Percentiles rank a stretch among this genome's conserved stretches.
Evolutionary conservation across 2,329 filamentous ascomycete species (phyloP).

Genomic region (Pseudogymnoascus sp.): DNA sequence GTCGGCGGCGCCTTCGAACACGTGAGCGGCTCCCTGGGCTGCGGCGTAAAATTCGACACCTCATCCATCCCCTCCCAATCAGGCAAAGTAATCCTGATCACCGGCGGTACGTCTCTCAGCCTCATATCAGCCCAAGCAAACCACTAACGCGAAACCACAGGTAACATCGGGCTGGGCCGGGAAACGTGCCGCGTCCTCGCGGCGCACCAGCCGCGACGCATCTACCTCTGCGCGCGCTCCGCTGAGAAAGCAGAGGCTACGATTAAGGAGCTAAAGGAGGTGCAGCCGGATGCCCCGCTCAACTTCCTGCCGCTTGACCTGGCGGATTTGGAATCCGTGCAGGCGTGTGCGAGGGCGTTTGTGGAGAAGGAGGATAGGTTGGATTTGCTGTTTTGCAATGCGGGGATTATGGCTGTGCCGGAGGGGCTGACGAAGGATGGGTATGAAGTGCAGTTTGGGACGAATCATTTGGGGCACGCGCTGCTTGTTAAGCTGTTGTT

Average conservation of each 20-base stretch:
- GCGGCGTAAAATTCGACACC: slow-evolving; percentile 24
- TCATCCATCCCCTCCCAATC: slow-evolving; percentile 32
- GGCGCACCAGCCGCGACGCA: slow-evolving; percentile 32
- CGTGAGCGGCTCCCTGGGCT: background rate
- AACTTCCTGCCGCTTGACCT: slow-evolving; percentile 23
- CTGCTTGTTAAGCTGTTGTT: slow-evolving; percentile 15
- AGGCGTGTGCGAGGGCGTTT: slow-evolving; percentile 33
- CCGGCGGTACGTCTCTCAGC: slow-evolving; percentile 30
- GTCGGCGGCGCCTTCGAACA: background rate
- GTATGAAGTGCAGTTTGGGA: slow-evolving; percentile 26
- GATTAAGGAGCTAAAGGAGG: slow-evolving; percentile 13
- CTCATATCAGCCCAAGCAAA: background rate
- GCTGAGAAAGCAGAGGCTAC: slow-evolving; percentile 29
- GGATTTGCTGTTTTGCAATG: slow-evolving; percentile 34
- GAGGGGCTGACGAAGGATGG: slow-evolving; percentile 23
- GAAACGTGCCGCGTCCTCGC: slow-evolving; percentile 34
- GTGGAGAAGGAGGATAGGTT: slow-evolving; percentile 26
- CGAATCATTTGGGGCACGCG: slow-evolving; percentile 17
- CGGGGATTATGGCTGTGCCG: slow-evolving; percentile 24
- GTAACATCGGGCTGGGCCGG: slow-evolving; percentile 42
- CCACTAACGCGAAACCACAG: slow-evolving; percentile 12
- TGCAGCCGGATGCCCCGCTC: slow-evolving; percentile 12
- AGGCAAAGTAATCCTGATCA: slow-evolving; percentile 40
- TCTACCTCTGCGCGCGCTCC: slow-evolving; percentile 33
- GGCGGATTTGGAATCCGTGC: slow-evolving; percentile 29